Percentiles rank a stretch among this genome's conserved stretches.
These are phyloP conservation scores for Phyllosticta paracitricarpa DNA, from an alignment of 2,329 filamentous ascomycete genomes.

Conservation along the genomic window DNA sequence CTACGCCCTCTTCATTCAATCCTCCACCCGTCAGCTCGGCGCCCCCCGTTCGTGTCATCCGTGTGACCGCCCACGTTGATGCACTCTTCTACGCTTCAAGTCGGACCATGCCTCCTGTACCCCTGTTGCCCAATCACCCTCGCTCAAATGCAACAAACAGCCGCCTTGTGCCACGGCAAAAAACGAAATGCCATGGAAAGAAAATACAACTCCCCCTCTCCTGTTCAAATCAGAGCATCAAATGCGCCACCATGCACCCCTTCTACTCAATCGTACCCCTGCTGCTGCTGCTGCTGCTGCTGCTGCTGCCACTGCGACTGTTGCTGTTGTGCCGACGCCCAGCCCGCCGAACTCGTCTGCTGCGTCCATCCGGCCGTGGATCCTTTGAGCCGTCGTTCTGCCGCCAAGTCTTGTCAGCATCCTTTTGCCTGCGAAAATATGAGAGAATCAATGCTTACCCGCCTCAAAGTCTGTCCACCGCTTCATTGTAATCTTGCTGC, in stretches of 20 bases:
- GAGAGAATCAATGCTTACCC: slow-evolving; percentile 34
- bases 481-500: slow-evolving; percentile 99
- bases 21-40: slow-evolving; percentile 7
- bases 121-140: slow-evolving; percentile 1
- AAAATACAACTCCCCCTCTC: background rate
- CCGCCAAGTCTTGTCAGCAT: slow-evolving; percentile 3
- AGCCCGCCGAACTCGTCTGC: slow-evolving; percentile 18
- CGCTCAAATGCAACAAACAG: background rate
- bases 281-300: slow-evolving; percentile 21
- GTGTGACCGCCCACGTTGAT: background rate
- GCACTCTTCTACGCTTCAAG: background rate
- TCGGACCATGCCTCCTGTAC: background rate
- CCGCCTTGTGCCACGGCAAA: background rate
- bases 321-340: slow-evolving; percentile 20
- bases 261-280: slow-evolving; percentile 24
- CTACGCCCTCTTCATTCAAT: background rate
- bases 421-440: background rate
- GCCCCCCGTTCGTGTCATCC: slow-evolving; percentile 4
- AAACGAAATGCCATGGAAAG: background rate
- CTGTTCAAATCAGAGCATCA: background rate
- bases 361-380: slow-evolving; percentile 25
- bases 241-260: slow-evolving; percentile 6
- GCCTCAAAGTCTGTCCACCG: slow-evolving; percentile 94
- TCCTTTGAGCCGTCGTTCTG: slow-evolving; percentile 34
- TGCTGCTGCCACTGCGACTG: slow-evolving; percentile 19